phyloP scores from a whole-genome alignment of 345 rosid species.

The Moringa oleifera region DNA sequence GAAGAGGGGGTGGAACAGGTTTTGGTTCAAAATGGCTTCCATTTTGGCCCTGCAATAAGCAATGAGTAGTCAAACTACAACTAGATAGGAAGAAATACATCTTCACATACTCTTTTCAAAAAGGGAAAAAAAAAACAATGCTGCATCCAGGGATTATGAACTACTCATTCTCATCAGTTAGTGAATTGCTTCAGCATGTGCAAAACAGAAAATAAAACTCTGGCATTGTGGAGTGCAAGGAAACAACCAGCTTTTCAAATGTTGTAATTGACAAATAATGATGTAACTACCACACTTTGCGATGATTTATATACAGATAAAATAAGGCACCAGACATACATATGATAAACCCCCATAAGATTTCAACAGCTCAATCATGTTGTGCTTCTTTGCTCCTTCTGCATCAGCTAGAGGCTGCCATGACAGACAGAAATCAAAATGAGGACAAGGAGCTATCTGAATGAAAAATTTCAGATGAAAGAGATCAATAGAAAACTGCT shows the following conservation, averaged over 20 bases:
- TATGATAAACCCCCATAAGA: conserved; percentile 86
- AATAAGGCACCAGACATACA: conserved; percentile 46
- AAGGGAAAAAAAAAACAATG: no score
- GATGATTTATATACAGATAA: no score
- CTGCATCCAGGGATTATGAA: neutral
- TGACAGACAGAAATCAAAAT: conserved; percentile 4
- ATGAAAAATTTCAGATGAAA: neutral
- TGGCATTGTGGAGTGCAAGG: neutral
- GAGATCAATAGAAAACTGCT: no score
- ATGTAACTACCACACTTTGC: neutral
- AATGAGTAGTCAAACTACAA: conserved; percentile 5
- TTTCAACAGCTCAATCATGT: conserved; percentile 69
- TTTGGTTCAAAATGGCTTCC: conserved; percentile 98
- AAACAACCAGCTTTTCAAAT: no score
- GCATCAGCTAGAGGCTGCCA: conserved; percentile 97
- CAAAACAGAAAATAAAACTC: no score
- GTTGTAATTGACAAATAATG: no score
- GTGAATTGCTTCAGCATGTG: neutral
- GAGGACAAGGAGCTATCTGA: neutral
- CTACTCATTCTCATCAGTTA: neutral
- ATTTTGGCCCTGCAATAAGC: conserved; percentile 77
- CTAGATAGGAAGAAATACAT: neutral
- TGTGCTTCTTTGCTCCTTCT: conserved; percentile 84
- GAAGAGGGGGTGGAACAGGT: conserved; percentile 89
- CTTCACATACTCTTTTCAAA: no score